Evolutionary conservation across 768 basidiomycete genomes (phyloP).

Genomic region (Russula dissimulans): DNA sequence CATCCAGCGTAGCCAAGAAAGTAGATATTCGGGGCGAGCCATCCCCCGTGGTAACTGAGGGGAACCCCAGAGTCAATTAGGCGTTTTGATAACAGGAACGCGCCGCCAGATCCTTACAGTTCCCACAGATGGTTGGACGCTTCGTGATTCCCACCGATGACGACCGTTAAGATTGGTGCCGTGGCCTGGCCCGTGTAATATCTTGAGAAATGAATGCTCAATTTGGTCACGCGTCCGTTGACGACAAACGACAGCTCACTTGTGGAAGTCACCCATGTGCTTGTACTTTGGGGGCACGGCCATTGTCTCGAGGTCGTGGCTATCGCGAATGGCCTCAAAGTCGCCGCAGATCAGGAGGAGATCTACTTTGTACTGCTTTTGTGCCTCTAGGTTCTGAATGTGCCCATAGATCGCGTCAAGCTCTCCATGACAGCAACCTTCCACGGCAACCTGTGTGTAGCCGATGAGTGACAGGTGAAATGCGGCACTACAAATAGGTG

Average conservation of each 20-base stretch:
- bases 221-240: background rate
- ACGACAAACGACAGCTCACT: constrained; percentile 31
- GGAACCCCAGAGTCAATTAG: background rate
- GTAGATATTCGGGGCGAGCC: constrained; percentile 95
- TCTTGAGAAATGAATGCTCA: constrained; percentile 29
- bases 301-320: constrained; percentile 79
- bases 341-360: constrained; percentile 91
- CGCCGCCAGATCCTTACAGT: constrained; percentile 43
- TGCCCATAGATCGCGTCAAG: constrained; percentile 80
- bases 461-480: background rate
- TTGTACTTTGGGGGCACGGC: constrained; percentile 88
- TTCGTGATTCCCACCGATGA: constrained; percentile 98
- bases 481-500: background rate
- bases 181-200: constrained; percentile 34
- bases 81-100: constrained; percentile 4
- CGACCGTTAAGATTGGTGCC: constrained; percentile 76
- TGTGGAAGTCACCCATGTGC: constrained; percentile 74
- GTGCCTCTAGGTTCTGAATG: constrained; percentile 51
- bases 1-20: constrained; percentile 90
- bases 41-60: constrained; percentile 85
- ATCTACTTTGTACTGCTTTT: constrained; percentile 62
- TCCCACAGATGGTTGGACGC: constrained; percentile 97
- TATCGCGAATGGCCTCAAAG: constrained; percentile 87
- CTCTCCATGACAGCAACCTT: constrained; percentile 94
- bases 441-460: constrained; percentile 60